Evolutionary conservation across 441 rosid species (phyloP).

Genomic region (Eruca vesicaria): DNA sequence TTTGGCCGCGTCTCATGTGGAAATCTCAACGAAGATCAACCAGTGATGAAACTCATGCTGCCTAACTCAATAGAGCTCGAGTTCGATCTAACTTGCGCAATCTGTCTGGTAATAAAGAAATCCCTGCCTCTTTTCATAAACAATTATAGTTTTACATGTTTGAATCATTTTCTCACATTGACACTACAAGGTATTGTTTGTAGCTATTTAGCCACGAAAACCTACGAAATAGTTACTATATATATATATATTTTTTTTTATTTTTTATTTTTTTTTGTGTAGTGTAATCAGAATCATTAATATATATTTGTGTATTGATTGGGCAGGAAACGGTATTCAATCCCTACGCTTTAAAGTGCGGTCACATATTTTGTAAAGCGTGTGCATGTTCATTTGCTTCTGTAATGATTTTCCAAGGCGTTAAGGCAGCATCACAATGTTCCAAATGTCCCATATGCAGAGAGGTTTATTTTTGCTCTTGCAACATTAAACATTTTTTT

Average conservation of each 20-base stretch:
- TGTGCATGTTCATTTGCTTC: slow-evolving; percentile 93
- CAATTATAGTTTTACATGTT: no score
- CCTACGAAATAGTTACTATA: no score
- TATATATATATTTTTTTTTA: no score
- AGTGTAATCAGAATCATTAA: no score
- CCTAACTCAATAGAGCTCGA: slow-evolving; percentile 61
- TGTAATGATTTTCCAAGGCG: slow-evolving; percentile 66
- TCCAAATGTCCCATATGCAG: slow-evolving; percentile 84
- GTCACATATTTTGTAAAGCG: slow-evolving; percentile 85
- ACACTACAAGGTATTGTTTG: no score
- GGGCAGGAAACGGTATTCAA: slow-evolving; percentile 78
- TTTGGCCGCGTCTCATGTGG: slow-evolving; percentile 59
- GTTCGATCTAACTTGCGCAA: slow-evolving; percentile 73
- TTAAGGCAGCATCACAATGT: slow-evolving; percentile 56
- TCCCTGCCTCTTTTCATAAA: no score
- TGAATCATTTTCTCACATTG: no score
- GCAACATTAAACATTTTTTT: background rate
- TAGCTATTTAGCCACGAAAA: no score
- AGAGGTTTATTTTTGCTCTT: slow-evolving; percentile 54
- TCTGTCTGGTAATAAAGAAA: slow-evolving; percentile 62
- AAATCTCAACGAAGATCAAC: slow-evolving; percentile 43
- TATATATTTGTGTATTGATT: background rate
- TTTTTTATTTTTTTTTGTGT: no score
- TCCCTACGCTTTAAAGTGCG: slow-evolving; percentile 81
- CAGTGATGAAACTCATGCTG: slow-evolving; percentile 58